A percentile compares a stretch with the other conserved stretches of the same genome.
phyloP scores from a whole-genome alignment of 331 rosid species.

The Quercus phellos region DNA sequence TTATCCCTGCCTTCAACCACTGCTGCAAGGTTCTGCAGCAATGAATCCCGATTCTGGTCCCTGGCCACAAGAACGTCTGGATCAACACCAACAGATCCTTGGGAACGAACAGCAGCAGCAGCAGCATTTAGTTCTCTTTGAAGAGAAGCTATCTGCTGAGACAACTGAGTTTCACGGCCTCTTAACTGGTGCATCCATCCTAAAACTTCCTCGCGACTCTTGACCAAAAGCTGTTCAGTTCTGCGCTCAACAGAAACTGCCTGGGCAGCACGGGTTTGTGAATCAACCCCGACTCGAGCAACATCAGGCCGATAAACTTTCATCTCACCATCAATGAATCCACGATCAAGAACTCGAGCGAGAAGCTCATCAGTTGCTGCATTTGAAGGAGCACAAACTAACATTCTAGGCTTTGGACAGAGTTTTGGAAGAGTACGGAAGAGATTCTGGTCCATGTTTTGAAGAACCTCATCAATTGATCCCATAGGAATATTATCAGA shows the following conservation, averaged over 20 bases:
- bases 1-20: slow-evolving; percentile 92
- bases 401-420: slow-evolving; percentile 98
- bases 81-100: slow-evolving; percentile 97
- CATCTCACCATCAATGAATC: slow-evolving; percentile 99
- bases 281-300: slow-evolving; percentile 97
- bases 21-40: slow-evolving; percentile 90
- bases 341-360: slow-evolving; percentile 94
- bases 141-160: slow-evolving; percentile 68
- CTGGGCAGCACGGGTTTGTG: slow-evolving; percentile 99
- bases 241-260: slow-evolving; percentile 99
- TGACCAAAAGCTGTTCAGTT: slow-evolving; percentile 88
- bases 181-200: slow-evolving; percentile 96
- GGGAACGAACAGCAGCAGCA: slow-evolving; percentile 86
- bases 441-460: slow-evolving; percentile 96
- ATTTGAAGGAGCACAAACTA: slow-evolving; percentile 98
- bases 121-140: slow-evolving; percentile 88
- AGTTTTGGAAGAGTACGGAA: slow-evolving; percentile 88
- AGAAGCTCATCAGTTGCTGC: slow-evolving; percentile 99
- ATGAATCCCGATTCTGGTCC: slow-evolving; percentile 80
- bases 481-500: slow-evolving; percentile 62
- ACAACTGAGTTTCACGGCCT: slow-evolving; percentile 70
- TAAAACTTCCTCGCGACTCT: slow-evolving; percentile 75
- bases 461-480: slow-evolving; percentile 96
- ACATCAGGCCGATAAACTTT: slow-evolving; percentile 98
- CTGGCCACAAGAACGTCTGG: slow-evolving; percentile 88